These are phyloP conservation scores for Coelastrella sp. DNA, from an alignment of 139 green algal species.

Conservation along the genomic window DNA sequence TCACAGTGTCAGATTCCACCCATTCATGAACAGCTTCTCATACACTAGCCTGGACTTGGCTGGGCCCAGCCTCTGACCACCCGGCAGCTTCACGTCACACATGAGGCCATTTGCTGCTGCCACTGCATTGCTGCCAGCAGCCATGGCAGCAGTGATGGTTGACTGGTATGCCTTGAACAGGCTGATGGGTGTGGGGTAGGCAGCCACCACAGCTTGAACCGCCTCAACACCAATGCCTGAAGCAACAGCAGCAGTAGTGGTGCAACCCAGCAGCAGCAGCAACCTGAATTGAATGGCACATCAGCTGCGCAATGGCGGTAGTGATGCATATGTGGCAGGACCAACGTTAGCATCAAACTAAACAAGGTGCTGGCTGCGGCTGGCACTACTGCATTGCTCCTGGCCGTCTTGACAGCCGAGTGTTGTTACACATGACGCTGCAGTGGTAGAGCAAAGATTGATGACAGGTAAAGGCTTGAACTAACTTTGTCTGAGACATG, in stretches of 20 bases:
- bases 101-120: slow-evolving; percentile 25
- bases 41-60: background rate
- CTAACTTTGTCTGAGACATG: too few species aligned
- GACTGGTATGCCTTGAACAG: slow-evolving; percentile 28
- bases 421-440: too few species aligned
- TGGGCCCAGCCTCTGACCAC: slow-evolving; percentile 16
- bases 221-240: slow-evolving; percentile 40
- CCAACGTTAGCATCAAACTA: background rate
- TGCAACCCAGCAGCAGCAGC: too few species aligned
- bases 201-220: slow-evolving; percentile 17
- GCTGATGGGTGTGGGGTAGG: slow-evolving; percentile 41
- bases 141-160: background rate
- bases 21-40: slow-evolving; percentile 30
- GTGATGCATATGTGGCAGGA: too few species aligned
- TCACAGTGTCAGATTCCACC: background rate
- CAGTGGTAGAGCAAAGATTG: too few species aligned
- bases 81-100: background rate
- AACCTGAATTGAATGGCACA: too few species aligned
- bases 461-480: too few species aligned
- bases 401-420: too few species aligned
- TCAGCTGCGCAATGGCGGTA: too few species aligned
- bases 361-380: too few species aligned
- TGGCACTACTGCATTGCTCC: too few species aligned
- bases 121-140: background rate
- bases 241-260: background rate